Base-by-base conservation (phyloP, 441 rosid genomes). In the Melastoma candidum region DNA sequence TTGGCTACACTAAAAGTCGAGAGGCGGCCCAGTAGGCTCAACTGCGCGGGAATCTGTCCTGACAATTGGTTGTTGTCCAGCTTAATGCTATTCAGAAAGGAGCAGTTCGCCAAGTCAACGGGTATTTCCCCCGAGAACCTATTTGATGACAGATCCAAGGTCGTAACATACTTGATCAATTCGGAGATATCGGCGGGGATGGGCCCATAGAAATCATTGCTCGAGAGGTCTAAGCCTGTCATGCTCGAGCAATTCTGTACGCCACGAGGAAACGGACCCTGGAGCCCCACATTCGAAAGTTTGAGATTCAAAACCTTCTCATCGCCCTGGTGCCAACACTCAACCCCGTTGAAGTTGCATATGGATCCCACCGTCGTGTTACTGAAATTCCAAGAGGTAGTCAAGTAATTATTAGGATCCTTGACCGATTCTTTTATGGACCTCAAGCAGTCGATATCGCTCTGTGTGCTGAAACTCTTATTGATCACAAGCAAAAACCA, bases 311-410 rank as follows among this genome's bases (percentile, higher is more conserved):
- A 65, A 47, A 90, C 88, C 72, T 39, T 81, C 57, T 76, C 78
- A 74, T 84, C 95, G 63, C 80, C 82, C 2, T 78, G 85, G 52
- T 84, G 88, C 97, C 97, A 90, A 51, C 97, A 90, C 3, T 82
- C 82, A 39, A 85, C 71, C 36, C 96, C 96, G 2, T 4, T 13
- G 67, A 87, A 90, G 49, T 55, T 69, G 68, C 95, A 90, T 32
- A 83, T 84, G 58, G 22, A 81, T 12, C 92, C 95, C 53, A 54
- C 66, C 9, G 86, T 78, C 0, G 7, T 0, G 68, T 79, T 90
- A 24, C 61, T 4, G 63, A 87, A 87, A 32, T 63, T 57, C 97
- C 97, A 90, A 2, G 77, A 52, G 52, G 68, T 41, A 12, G 25
- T 63, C 67, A 86, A 67, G 68, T 69, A 64, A 7, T 7, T 32